These are phyloP conservation scores for Phaeoacremonium minimum DNA, from an alignment of 2,329 filamentous ascomycete genomes.

Conservation along the genomic window DNA sequence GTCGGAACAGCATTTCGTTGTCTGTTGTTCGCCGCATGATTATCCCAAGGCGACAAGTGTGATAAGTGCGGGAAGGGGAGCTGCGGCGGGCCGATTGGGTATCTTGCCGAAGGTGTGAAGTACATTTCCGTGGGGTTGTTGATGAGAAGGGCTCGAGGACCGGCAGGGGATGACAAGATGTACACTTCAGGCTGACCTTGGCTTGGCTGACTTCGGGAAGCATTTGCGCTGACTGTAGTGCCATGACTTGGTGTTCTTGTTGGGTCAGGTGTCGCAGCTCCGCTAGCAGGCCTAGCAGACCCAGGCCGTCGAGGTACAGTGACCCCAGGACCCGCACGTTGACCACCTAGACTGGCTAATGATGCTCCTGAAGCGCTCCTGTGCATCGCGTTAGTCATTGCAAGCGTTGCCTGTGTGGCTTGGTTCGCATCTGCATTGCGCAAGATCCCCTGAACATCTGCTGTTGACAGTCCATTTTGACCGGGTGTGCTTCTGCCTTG, in stretches of 20 bases:
- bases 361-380: slow-evolving; percentile 44
- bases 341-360: slow-evolving; percentile 25
- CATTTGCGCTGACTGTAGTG: slow-evolving; percentile 16
- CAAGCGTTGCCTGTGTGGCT: slow-evolving; percentile 36
- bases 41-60: too few relatives aligned
- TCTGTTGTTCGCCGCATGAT: too few relatives aligned
- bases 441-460: slow-evolving; percentile 41
- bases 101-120: slow-evolving; percentile 27
- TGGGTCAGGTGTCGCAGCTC: slow-evolving; percentile 42
- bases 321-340: slow-evolving; percentile 32
- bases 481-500: slow-evolving; percentile 9
- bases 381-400: slow-evolving; percentile 44
- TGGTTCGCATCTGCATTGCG: slow-evolving; percentile 40
- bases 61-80: too few relatives aligned
- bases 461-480: slow-evolving; percentile 25
- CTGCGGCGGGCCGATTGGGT: background rate
- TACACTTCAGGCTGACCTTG: slow-evolving; percentile 47
- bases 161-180: slow-evolving; percentile 55
- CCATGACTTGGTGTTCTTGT: slow-evolving; percentile 25
- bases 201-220: slow-evolving; percentile 10
- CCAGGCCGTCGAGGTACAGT: slow-evolving; percentile 31
- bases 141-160: slow-evolving; percentile 54
- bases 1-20: too few relatives aligned
- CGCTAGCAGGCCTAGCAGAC: slow-evolving; percentile 35
- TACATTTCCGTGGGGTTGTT: slow-evolving; percentile 47